These are phyloP conservation scores for Ceratocystis cubensis DNA, from an alignment of 2,329 filamentous ascomycete species.

Conservation along the genomic window DNA sequence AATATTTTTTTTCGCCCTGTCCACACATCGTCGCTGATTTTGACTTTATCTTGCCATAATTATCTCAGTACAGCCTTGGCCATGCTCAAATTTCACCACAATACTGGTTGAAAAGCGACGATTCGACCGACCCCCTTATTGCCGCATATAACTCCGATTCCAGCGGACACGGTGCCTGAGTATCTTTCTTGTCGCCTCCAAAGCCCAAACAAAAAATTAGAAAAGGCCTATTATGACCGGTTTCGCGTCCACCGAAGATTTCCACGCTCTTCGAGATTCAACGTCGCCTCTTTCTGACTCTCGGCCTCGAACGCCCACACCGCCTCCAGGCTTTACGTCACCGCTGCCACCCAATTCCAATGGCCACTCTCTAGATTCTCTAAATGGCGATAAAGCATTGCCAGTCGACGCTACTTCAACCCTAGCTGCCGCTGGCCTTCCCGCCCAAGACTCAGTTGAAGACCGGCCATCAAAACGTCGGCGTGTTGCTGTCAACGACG, in stretches of 20 bases:
- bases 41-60: conserved; percentile 17
- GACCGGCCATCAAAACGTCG: conserved; percentile 53
- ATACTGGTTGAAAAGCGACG: conserved; percentile 34
- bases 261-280: conserved; percentile 22
- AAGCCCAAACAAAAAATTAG: not conserved
- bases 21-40: conserved; percentile 8
- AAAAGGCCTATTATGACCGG: conserved; percentile 42
- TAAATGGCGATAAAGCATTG: conserved; percentile 18
- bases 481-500: conserved; percentile 31
- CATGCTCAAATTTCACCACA: conserved; percentile 42
- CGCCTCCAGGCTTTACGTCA: conserved; percentile 16
- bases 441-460: conserved; percentile 26
- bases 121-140: conserved; percentile 44
- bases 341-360: conserved; percentile 21
- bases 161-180: conserved; percentile 42
- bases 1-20: conserved; percentile 18
- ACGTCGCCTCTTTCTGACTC: conserved; percentile 22
- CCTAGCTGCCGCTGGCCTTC: not conserved
- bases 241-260: conserved; percentile 42
- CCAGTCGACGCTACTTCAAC: not conserved
- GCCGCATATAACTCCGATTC: conserved; percentile 44
- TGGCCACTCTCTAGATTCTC: conserved; percentile 22
- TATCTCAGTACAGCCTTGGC: conserved; percentile 33
- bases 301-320: conserved; percentile 23
- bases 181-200: conserved; percentile 32